A percentile compares a stretch with the other conserved stretches of the same genome.
phyloP scores from a whole-genome alignment of 108 stramenopile species.

The Chaetoceros tenuissimus region DNA sequence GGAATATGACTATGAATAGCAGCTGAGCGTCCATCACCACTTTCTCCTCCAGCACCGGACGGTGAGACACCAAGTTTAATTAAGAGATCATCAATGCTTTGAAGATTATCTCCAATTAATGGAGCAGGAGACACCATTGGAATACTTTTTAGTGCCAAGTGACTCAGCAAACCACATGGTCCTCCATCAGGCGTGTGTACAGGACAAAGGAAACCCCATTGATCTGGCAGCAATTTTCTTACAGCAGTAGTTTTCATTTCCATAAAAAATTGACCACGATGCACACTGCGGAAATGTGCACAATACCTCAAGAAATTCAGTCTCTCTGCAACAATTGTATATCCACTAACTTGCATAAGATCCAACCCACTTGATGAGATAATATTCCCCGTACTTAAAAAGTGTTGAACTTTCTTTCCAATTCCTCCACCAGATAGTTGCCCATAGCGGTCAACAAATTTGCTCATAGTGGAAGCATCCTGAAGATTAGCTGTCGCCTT shows the following conservation, averaged over 20 bases:
- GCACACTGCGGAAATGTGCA: constrained; percentile 96
- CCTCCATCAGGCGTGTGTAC: constrained; percentile 99
- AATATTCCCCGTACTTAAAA: constrained; percentile 95
- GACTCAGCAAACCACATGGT: constrained; percentile 97
- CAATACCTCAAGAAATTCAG: constrained; percentile 94
- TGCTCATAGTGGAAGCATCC: constrained; percentile 53
- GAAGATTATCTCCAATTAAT: constrained; percentile 28
- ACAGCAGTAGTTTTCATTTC: constrained; percentile 99
- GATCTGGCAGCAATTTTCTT: constrained; percentile 94
- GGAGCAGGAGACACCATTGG: constrained; percentile 57
- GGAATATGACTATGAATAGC: constrained; percentile 46
- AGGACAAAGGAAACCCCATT: constrained; percentile 98
- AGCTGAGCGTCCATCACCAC: constrained; percentile 49
- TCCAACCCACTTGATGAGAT: constrained; percentile 89
- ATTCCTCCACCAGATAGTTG: constrained; percentile 63
- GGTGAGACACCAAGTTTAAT: constrained; percentile 60
- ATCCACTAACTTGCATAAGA: constrained; percentile 96
- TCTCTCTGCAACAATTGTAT: constrained; percentile 96
- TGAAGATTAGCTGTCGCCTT: constrained; percentile 31
- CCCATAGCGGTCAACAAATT: constrained; percentile 62
- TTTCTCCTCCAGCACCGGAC: constrained; percentile 48
- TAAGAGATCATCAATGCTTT: constrained; percentile 55
- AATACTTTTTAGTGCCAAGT: constrained; percentile 74
- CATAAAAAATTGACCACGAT: constrained; percentile 98
- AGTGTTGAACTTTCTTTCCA: constrained; percentile 87